Percentiles rank a stretch among this genome's conserved stretches.
Evolutionary conservation across 1,284 basidiomycete genomes (phyloP).

Genomic region (Gymnopus androsaceus): DNA sequence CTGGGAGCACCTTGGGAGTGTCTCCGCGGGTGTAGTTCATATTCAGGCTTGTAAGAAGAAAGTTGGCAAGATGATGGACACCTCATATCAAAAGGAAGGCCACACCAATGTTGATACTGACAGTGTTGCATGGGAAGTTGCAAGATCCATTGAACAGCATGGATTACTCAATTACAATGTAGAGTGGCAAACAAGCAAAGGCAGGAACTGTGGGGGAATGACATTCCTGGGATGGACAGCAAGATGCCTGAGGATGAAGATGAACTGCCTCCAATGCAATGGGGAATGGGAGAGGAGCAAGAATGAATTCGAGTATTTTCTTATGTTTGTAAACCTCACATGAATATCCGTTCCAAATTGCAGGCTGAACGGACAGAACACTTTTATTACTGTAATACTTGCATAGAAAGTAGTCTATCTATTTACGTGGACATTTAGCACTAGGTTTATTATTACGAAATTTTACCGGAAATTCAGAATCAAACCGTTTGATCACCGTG

Average conservation of each 20-base stretch:
- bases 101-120: neutral
- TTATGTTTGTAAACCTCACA: too few relatives aligned
- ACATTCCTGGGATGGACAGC: neutral
- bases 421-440: neutral
- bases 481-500: neutral
- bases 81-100: neutral
- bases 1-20: neutral
- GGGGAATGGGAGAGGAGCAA: neutral
- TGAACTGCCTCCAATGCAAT: neutral
- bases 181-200: neutral
- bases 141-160: neutral
- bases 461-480: neutral
- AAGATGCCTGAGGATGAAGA: neutral
- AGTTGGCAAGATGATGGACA: neutral
- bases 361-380: too few relatives aligned
- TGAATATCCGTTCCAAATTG: too few relatives aligned
- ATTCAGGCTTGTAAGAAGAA: neutral
- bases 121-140: neutral
- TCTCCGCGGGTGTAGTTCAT: neutral
- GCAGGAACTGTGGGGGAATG: neutral
- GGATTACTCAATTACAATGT: neutral
- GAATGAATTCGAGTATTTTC: too few relatives aligned
- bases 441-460: neutral
- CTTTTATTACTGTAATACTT: neutral
- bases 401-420: neutral